These are phyloP conservation scores for Rasamsonia emersonii DNA, from an alignment of 2,329 filamentous ascomycete species.

Conservation along the genomic window DNA sequence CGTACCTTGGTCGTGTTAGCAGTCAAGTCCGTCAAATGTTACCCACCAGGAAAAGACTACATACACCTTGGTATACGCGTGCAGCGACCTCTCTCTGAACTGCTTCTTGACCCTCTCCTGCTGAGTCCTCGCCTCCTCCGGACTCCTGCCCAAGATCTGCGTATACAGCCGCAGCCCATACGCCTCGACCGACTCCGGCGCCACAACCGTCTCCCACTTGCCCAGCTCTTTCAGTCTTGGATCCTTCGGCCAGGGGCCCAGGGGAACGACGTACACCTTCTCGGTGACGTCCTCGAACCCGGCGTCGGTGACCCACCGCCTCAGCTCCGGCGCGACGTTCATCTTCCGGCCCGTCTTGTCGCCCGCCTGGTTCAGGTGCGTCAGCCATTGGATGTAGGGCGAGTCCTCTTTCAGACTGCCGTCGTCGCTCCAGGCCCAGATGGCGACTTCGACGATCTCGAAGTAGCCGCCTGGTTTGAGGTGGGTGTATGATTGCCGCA, in stretches of 20 bases:
- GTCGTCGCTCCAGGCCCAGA: slow-evolving; percentile 12
- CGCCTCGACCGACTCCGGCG: slow-evolving; percentile 14
- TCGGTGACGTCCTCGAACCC: slow-evolving; percentile 8
- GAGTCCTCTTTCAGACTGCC: slow-evolving; percentile 7
- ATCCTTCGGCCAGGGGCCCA: slow-evolving; percentile 9
- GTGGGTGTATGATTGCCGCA: slow-evolving; percentile 8
- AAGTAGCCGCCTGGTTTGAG: slow-evolving; percentile 16
- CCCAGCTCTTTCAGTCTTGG: slow-evolving; percentile 7
- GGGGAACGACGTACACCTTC: slow-evolving; percentile 5
- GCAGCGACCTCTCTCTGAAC: no score
- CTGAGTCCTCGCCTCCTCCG: slow-evolving; percentile 12
- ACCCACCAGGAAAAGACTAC: no score
- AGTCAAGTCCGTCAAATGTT: no score
- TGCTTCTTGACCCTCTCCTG: no score
- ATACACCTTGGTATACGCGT: no score
- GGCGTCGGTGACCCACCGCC: slow-evolving; percentile 5
- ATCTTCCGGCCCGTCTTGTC: slow-evolving; percentile 6
- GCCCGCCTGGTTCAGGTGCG: slow-evolving; percentile 4
- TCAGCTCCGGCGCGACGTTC: slow-evolving; percentile 6
- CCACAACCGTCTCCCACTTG: slow-evolving; percentile 12
- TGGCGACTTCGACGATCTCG: slow-evolving; percentile 11
- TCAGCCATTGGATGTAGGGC: slow-evolving; percentile 5
- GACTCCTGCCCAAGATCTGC: slow-evolving; percentile 13
- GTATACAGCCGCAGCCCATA: slow-evolving; percentile 13
- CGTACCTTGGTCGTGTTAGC: no score